A percentile compares a stretch with the other conserved stretches of the same genome.
Evolutionary conservation across 768 basidiomycete species (phyloP).

Genomic region (Amyloporia xantha): DNA sequence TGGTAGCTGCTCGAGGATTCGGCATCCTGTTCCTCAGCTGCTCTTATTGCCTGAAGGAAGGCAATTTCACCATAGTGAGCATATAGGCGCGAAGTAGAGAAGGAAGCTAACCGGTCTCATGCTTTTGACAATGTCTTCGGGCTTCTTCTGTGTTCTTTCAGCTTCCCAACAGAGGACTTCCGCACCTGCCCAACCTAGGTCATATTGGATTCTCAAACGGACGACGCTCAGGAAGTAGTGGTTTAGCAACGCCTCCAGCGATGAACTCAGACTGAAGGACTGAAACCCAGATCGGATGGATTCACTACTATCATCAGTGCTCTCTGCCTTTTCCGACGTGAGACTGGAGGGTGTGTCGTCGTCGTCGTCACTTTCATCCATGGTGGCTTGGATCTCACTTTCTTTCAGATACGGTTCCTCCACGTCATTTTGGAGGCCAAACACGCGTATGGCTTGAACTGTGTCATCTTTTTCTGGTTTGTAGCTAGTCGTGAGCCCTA

Average conservation of each 20-base stretch:
- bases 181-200: constrained; percentile 66
- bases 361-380: constrained; percentile 22
- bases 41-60: constrained; percentile 15
- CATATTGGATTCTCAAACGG: constrained; percentile 39
- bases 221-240: constrained; percentile 49
- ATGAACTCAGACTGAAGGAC: constrained; percentile 55
- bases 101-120: constrained; percentile 25
- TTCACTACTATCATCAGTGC: constrained; percentile 22
- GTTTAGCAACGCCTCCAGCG: constrained; percentile 56
- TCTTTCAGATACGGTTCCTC: neutral
- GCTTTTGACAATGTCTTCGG: constrained; percentile 32
- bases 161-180: constrained; percentile 44
- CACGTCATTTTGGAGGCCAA: constrained; percentile 35
- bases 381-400: too few species aligned
- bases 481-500: constrained; percentile 54
- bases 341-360: constrained; percentile 16
- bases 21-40: constrained; percentile 41
- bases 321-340: constrained; percentile 2
- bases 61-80: neutral
- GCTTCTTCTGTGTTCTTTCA: constrained; percentile 37
- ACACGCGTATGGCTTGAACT: constrained; percentile 41
- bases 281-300: constrained; percentile 37
- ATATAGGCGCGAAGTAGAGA: neutral
- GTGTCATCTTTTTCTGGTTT: constrained; percentile 52
- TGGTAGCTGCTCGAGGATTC: constrained; percentile 32